Conservation (phyloP, 2,329 filamentous ascomycete species). For the Lachnellula arida region DNA sequence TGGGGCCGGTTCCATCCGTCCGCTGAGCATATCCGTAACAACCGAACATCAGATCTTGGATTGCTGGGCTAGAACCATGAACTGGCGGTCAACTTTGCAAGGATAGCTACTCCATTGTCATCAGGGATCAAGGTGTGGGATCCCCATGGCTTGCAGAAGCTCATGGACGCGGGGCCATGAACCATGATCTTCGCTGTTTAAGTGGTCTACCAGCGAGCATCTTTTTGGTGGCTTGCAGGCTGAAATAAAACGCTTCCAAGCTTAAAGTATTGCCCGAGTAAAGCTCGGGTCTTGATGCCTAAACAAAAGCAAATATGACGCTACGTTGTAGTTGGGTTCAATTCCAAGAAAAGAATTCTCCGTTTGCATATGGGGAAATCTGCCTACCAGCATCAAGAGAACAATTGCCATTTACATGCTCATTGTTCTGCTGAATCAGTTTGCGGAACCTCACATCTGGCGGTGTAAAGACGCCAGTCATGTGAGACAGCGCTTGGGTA, state of each 20-base stretch:
- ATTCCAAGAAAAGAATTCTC: slow-evolving; percentile 9
- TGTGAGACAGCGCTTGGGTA: slow-evolving; percentile 20
- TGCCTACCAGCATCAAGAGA: slow-evolving; percentile 18
- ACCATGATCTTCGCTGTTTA: slow-evolving; percentile 31
- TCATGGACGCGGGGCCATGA: slow-evolving; percentile 26
- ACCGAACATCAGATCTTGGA: slow-evolving; percentile 27
- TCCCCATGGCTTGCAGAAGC: slow-evolving; percentile 33
- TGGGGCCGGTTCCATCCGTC: slow-evolving; percentile 11
- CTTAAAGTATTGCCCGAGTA: slow-evolving; percentile 3
- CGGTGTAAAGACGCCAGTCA: slow-evolving; percentile 27
- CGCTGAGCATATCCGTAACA: slow-evolving; percentile 18
- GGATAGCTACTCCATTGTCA: slow-evolving; percentile 16
- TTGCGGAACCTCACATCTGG: slow-evolving; percentile 29
- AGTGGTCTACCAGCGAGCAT: slow-evolving; percentile 17
- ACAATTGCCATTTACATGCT: slow-evolving; percentile 16
- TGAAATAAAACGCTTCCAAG: neutral
- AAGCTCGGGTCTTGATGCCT: slow-evolving; percentile 21
- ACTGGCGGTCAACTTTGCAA: slow-evolving; percentile 32
- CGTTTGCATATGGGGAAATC: slow-evolving; percentile 21
- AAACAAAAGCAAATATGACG: slow-evolving; percentile 25
- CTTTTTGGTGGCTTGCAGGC: slow-evolving; percentile 10
- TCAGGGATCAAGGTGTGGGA: slow-evolving; percentile 29
- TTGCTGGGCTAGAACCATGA: slow-evolving; percentile 21
- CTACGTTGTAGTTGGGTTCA: slow-evolving; percentile 22
- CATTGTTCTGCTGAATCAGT: slow-evolving; percentile 15